Evolutionary conservation across 768 basidiomycete species (phyloP).

Genomic region (Pleurotus eryngii): DNA sequence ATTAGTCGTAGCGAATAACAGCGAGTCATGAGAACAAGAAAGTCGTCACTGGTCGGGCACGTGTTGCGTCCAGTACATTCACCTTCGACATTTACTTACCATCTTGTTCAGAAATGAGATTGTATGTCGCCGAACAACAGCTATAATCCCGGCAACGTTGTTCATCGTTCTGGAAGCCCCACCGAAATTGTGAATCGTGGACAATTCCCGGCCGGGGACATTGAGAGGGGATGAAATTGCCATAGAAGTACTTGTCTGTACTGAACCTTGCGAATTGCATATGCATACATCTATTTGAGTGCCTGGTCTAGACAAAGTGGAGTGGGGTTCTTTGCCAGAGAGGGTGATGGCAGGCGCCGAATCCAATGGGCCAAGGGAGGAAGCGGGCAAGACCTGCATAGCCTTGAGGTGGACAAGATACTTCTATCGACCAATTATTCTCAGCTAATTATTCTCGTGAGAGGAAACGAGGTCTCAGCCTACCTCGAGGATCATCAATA

Average conservation of each 20-base stretch:
- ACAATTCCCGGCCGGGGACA: not conserved
- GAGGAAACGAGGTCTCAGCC: not conserved
- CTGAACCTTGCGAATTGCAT: not conserved
- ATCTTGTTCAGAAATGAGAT: too few species aligned
- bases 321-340: not conserved
- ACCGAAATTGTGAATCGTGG: too few species aligned
- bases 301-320: not conserved
- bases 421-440: not conserved
- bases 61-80: too few species aligned
- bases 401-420: slow-evolving; percentile 6
- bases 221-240: not conserved
- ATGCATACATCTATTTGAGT: not conserved
- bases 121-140: too few species aligned
- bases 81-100: too few species aligned
- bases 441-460: not conserved
- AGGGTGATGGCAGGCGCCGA: not conserved
- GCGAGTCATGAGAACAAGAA: too few species aligned
- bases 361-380: not conserved
- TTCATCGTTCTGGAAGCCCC: too few species aligned
- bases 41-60: too few species aligned
- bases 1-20: too few species aligned
- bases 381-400: not conserved
- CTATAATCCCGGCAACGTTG: too few species aligned
- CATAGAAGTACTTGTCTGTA: not conserved
- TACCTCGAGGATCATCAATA: slow-evolving; percentile 4